Evolutionary conservation across 441 rosid species (phyloP), one percentile per base, ranked within the genome.

Genomic region (Flueggea neowawraea): DNA sequence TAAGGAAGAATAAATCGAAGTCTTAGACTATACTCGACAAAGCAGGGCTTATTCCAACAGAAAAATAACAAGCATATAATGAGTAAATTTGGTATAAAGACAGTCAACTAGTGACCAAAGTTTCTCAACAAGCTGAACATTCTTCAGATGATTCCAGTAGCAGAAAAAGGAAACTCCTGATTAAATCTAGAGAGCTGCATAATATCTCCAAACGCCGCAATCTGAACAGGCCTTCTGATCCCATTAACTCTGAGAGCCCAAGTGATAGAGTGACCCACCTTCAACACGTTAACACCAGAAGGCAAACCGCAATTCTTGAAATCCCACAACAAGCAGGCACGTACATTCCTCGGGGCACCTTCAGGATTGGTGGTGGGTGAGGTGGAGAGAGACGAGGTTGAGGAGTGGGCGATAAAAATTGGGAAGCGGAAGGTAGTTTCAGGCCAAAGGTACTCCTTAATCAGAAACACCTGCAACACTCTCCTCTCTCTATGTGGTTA

Each of bases 321-420:
- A 77, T 91, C 97, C 97, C 97, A 95, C 98, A 97, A 91, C 15
- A 95, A 98, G 4, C n/a, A n/a, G n/a, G 91, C 93, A 75, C 78
- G 75, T 39, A 91, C 82, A 32, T 61, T 69, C 33, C 84, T 74
- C 2, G 87, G 12, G 65, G 12, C 61, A 60, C 54, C 73, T 54
- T 11, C 60, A 54, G 33, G 44, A 67, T 22, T 22, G 28, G n/a
- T 68, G 65, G 17, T 59, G 60, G 48, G 58, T 51, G 68, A 44
- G 51, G 16, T 7, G 39, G n/a, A 33, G 74, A n/a, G 36, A 36
- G 65, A 55, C 57, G 72, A 52, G 28, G 82, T 12, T 10, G 83
- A 80, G 73, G 84, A 80, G 62, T 55, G 78, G 44, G 84, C 66
- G 58, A 77, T 4, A 61, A 84, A 55, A 62, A 77, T 45, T 28